Evolutionary conservation across 805 yeast species (phyloP).

Genomic region (Cyberlindnera americana): DNA sequence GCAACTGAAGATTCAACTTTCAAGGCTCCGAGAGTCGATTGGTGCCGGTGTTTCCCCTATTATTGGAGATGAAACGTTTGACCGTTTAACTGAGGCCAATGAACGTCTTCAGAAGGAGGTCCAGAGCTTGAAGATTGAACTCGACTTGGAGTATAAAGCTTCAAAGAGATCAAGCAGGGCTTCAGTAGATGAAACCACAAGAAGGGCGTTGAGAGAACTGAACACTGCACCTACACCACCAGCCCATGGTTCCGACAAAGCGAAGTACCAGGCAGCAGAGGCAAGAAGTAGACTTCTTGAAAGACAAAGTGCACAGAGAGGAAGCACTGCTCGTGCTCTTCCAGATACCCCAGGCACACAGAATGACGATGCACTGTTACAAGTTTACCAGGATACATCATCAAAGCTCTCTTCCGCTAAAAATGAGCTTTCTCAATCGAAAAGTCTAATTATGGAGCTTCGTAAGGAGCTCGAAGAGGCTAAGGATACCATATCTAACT

Average conservation of each 20-base stretch:
- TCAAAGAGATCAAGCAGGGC: slow-evolving; percentile 47
- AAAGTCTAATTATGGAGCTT: slow-evolving; percentile 39
- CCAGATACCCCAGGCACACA: slow-evolving; percentile 4
- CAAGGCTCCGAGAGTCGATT: slow-evolving; percentile 27
- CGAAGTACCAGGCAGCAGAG: slow-evolving; percentile 45
- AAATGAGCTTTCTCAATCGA: slow-evolving; percentile 39
- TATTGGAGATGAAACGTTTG: slow-evolving; percentile 26
- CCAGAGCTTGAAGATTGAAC: slow-evolving; percentile 42
- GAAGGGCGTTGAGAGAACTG: slow-evolving; percentile 30
- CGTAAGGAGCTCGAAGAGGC: slow-evolving; percentile 40
- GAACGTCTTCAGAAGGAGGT: slow-evolving; percentile 39
- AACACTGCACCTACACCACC: slow-evolving; percentile 11
- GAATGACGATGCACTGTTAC: slow-evolving; percentile 43
- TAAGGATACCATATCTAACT: slow-evolving; percentile 21
- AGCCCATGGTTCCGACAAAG: slow-evolving; percentile 28
- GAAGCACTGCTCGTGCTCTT: background rate
- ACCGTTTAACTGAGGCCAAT: slow-evolving; percentile 22
- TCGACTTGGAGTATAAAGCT: slow-evolving; percentile 50
- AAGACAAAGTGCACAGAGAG: slow-evolving; percentile 17
- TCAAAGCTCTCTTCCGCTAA: slow-evolving; percentile 41
- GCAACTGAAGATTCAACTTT: slow-evolving; percentile 41
- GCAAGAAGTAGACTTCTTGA: slow-evolving; percentile 41
- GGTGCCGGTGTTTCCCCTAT: slow-evolving; percentile 20
- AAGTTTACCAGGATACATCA: slow-evolving; percentile 47
- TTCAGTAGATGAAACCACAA: slow-evolving; percentile 38